Evolutionary conservation across 2,329 filamentous ascomycete species (phyloP), one percentile per base, ranked within the genome.

Genomic region (Calonectria pseudoreteaudii): DNA sequence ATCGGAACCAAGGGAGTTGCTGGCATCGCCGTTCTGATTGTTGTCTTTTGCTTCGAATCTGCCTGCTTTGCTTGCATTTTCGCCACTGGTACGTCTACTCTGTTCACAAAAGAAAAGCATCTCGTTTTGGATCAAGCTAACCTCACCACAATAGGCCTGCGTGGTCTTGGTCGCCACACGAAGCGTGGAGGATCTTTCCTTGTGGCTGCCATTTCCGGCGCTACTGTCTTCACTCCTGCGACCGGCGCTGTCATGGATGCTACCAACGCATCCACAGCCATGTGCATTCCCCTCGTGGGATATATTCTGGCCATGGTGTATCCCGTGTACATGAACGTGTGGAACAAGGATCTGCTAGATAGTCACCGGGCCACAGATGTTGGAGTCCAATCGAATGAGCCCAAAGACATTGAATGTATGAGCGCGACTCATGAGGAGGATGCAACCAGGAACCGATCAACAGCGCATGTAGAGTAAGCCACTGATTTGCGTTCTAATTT

Each of bases 161-260:
- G 89, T 14, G 90, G 90, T 0, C 85, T 92, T 0, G 93, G 93
- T 6, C 89, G 91, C 20, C 91, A 95, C 84, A 93, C 91, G 36
- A 94, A 94, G 86, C 89, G 92, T 70, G 93, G 93, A 1, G 91
- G 90, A 0, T 92, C 92, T 1, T 86, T 89, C 75, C 88, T 92
- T 41, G 87, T 92, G 1, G 88, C 86, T 1, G 88, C 87, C 60
- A 89, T 91, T 6, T 86, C 85, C 3, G 90, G 90, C 8, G 90
- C 88, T n/a, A 89, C 89, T 67, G 85, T 88, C 11, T 89, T 91
- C 50, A 90, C 90, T 0, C 88, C 89, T 0, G 84, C 91, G 41
- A 84, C 89, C 1, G 90, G 89, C 13, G 88, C 83, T 8, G 85
- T 86, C 3, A 85, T 86, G 9, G 88, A 89, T 73, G 75, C 80